Evolutionary conservation across 768 basidiomycete genomes (phyloP).

Genomic region (Hortiboletus flavorubellus): DNA sequence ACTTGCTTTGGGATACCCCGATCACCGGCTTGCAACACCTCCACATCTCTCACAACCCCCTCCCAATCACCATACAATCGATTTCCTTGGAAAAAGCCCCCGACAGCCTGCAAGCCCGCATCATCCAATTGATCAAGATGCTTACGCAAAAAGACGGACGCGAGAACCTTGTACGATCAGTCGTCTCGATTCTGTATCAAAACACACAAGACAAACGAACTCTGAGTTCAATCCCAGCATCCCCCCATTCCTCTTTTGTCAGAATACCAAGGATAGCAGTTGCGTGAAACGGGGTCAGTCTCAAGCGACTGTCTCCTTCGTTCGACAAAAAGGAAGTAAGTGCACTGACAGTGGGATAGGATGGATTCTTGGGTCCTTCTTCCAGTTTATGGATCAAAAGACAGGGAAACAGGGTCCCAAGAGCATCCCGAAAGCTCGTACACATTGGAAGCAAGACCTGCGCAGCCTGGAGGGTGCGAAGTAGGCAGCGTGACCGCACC

Average conservation of each 20-base stretch:
- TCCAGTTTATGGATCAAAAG: slow-evolving; percentile 39
- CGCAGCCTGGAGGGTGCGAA: slow-evolving; percentile 38
- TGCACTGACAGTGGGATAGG: slow-evolving; percentile 11
- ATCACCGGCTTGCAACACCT: slow-evolving; percentile 2
- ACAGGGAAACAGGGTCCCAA: slow-evolving; percentile 28
- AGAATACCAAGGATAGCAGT: slow-evolving; percentile 38
- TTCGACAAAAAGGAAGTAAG: slow-evolving; percentile 22
- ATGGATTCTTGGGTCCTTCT: slow-evolving; percentile 34
- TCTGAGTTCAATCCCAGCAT: slow-evolving; percentile 27
- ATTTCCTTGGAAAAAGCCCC: slow-evolving; percentile 19
- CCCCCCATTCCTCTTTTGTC: slow-evolving; percentile 38
- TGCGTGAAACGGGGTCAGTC: slow-evolving; percentile 30
- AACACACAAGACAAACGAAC: slow-evolving; percentile 26
- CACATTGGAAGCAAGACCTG: slow-evolving; percentile 22
- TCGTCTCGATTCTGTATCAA: neutral
- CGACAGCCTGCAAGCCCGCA: slow-evolving; percentile 21
- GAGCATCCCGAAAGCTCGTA: slow-evolving; percentile 28
- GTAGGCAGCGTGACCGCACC: slow-evolving; percentile 38
- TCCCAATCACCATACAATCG: slow-evolving; percentile 13
- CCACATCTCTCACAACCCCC: slow-evolving; percentile 12
- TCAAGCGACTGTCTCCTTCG: slow-evolving; percentile 27
- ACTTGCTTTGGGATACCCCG: neutral
- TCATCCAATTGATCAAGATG: slow-evolving; percentile 30
- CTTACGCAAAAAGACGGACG: slow-evolving; percentile 30
- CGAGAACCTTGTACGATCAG: slow-evolving; percentile 21